phyloP scores from a whole-genome alignment of 2,329 filamentous ascomycete genomes.

The Phaeosphaeria sp. region DNA sequence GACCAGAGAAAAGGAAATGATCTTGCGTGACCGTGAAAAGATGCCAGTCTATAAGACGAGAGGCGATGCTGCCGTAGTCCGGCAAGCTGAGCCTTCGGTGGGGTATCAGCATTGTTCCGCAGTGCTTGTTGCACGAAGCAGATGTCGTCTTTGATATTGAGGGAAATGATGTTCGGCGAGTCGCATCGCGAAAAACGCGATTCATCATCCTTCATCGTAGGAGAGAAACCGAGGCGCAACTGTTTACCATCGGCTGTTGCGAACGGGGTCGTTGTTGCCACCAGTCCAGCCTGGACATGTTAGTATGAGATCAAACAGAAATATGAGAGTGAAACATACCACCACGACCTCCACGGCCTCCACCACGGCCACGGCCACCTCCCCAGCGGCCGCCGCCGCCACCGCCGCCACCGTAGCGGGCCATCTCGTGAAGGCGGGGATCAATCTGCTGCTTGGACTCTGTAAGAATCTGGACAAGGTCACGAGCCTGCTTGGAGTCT shows the following conservation, averaged over 20 bases:
- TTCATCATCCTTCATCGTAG: not conserved
- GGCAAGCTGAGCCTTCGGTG: constrained; percentile 26
- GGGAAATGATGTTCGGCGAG: not conserved
- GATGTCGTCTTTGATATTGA: constrained; percentile 18
- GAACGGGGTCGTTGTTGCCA: constrained; percentile 48
- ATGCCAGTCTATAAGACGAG: constrained; percentile 38
- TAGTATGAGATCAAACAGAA: constrained; percentile 15
- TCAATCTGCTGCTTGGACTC: constrained; percentile 99
- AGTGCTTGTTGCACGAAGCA: constrained; percentile 9
- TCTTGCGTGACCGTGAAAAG: constrained; percentile 20
- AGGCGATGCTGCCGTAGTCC: constrained; percentile 13
- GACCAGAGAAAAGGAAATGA: constrained; percentile 8
- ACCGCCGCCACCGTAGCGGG: constrained; percentile 85
- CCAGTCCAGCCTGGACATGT: constrained; percentile 45
- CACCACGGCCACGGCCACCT: constrained; percentile 72
- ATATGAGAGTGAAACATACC: constrained; percentile 42
- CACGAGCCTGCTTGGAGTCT: constrained; percentile 77
- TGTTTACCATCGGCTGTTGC: constrained; percentile 51
- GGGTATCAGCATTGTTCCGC: constrained; percentile 29
- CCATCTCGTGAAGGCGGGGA: constrained; percentile 94
- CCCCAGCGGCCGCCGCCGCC: constrained; percentile 74
- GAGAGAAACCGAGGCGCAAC: not conserved
- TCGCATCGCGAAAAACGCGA: not conserved
- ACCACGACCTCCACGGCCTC: constrained; percentile 63
- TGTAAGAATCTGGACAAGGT: constrained; percentile 88